phyloP scores from a whole-genome alignment of 192 early-diverging fungal species.

The Mortierella alpina region DNA sequence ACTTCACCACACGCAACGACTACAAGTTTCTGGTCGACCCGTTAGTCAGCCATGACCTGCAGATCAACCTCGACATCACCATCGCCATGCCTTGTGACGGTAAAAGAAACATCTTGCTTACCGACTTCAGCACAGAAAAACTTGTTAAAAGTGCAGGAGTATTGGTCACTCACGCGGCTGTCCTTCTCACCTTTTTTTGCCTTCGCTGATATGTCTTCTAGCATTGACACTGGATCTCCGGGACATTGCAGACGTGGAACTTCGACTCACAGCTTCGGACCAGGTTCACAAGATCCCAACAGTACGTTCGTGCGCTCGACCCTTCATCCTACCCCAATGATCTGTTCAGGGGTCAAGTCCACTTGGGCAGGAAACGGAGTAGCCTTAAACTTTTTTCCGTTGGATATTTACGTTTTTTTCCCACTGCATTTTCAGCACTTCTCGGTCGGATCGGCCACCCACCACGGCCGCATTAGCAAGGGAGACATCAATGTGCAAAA shows the following conservation, averaged over 20 bases:
- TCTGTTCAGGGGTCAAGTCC: too few species aligned
- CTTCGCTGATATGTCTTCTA: constrained; percentile 18
- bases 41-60: constrained; percentile 66
- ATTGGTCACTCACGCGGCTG: constrained; percentile 18
- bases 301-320: constrained; percentile 28
- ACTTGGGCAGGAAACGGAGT: too few species aligned
- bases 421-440: constrained; percentile 31
- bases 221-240: constrained; percentile 74
- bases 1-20: constrained; percentile 68
- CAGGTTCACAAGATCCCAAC: constrained; percentile 63
- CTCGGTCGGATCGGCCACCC: neutral
- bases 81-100: constrained; percentile 88
- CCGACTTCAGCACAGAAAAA: neutral
- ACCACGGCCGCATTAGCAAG: constrained; percentile 17
- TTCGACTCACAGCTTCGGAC: constrained; percentile 58
- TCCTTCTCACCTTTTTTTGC: neutral
- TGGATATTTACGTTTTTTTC: neutral
- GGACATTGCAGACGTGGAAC: constrained; percentile 71
- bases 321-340: too few species aligned
- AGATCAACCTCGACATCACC: constrained; percentile 89
- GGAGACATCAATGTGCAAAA: constrained; percentile 33
- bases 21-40: constrained; percentile 89
- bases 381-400: neutral
- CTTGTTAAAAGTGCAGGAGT: neutral
- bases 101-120: constrained; percentile 11